Base-by-base conservation (phyloP, 352 stramenopile species). In the Bremia lactucae region DNA sequence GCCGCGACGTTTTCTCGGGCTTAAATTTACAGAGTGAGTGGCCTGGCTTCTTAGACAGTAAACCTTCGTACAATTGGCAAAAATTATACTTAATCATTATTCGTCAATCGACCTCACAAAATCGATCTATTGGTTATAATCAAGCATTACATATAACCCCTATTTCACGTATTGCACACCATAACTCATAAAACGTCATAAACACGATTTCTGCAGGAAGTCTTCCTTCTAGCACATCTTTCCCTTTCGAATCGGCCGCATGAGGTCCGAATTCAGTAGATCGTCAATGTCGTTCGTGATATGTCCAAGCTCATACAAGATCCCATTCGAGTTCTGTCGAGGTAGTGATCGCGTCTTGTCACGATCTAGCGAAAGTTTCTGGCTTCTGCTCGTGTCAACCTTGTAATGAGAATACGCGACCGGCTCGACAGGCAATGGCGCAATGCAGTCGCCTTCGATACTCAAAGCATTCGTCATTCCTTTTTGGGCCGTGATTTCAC, bases 211-310 rank as follows among this genome's bases (percentile, higher is more conserved):
- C n/a, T n/a, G n/a, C n/a, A n/a, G n/a, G n/a, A n/a, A n/a, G n/a
- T 39, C 8, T 18, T 8, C 41, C 42, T 52, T 48, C 56, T 63
- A 68, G 59, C 70, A 81, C 55, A 77, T 58, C 39, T 74, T 72
- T 36, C 69, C 69, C 55, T 66, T 77, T 13, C 65, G 66, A 45
- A 82, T 78, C 20, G 66, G 66, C n/a, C 69, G 66, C 69, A 82
- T 76, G 22, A 82, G 57, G 40, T 66, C 67, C 9, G 66, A 64
- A 31, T 64, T 52, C 19, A 82, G 41, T 36, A 68, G 40, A 26
- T 83, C 72, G 35, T 72, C 71, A 40, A 73, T 70, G 36, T 73
- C 56, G 29, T 62, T 82, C 42, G 51, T 68, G 42, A 49, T 64
- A 24, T 61, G 54, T 16, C 53, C 47, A 3, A 72, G 48, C 14